Conservation (phyloP, 805 yeast genomes). For the Schizosaccharomyces osmophilus region DNA sequence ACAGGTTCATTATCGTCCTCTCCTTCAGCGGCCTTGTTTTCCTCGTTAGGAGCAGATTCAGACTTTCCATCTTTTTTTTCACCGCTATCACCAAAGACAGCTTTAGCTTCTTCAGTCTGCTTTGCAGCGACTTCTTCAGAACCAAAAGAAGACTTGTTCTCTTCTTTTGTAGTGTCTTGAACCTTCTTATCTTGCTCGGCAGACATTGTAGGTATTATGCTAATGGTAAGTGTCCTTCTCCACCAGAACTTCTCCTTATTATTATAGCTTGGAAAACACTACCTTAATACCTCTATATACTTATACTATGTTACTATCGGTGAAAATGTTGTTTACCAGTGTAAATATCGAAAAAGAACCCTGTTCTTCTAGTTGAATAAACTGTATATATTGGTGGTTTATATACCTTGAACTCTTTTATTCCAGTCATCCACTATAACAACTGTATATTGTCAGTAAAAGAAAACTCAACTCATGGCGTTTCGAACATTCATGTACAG, state of each 20-base stretch:
- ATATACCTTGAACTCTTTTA: too few species aligned
- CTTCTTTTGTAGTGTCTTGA: background rate
- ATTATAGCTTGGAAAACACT: background rate
- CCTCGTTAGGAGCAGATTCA: background rate
- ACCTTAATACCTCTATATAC: too few species aligned
- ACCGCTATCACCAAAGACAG: background rate
- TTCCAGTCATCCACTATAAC: too few species aligned
- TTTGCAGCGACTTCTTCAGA: background rate
- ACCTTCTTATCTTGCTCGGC: background rate
- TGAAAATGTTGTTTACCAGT: too few species aligned
- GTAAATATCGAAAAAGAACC: too few species aligned
- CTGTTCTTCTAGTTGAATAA: too few species aligned
- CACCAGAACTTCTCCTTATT: background rate
- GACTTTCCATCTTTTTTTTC: slow-evolving; percentile 13
- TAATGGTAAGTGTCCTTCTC: background rate
- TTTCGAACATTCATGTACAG: too few species aligned
- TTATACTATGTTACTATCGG: too few species aligned
- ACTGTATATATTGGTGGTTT: too few species aligned
- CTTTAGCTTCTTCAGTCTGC: background rate
- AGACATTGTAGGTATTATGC: background rate
- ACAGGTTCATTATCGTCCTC: slow-evolving; percentile 31
- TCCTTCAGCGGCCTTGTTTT: slow-evolving; percentile 13
- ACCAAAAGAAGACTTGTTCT: background rate
- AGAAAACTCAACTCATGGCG: too few species aligned
- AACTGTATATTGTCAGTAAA: too few species aligned